Evolutionary conservation across 768 basidiomycete genomes (phyloP), one percentile per base, ranked within the genome.

Genomic region (Pulveroboletus frians): DNA sequence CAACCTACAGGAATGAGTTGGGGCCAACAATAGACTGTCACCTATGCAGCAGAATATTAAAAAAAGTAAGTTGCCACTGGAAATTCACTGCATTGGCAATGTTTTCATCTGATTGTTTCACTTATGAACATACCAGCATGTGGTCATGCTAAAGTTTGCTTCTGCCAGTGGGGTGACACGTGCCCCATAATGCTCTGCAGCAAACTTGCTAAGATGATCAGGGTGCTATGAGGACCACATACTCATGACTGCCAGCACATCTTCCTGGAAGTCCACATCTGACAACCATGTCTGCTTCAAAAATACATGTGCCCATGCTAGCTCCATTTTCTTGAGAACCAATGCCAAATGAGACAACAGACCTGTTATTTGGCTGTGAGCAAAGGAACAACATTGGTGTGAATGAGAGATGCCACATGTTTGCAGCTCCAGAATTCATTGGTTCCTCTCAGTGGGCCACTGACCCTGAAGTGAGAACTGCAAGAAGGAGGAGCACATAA

Each of bases 381-480:
- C 10, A 13, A 32, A 9, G 26, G 14, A 27, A 40, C 9, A 26
- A 20, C 23, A 21, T 3, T 30, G 3, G 9, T 0, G 9, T 0
- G 23, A 26, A 44, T 9, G 30, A 38, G 17, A 43, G 39, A 36
- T 10, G 5, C 62, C 79, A 43, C 55, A 88, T 88, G 83, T 59
- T 56, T 88, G 87, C 7, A 87, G 59, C 20, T 87, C 79, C 53
- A 83, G 65, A 29, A 88, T 76, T 31, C 71, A 79, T 32, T 84
- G 79, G 62, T 92, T 92, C 51, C 91, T 70, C 48, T 85, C 70
- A n/a, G 79, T 77, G 1, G 91, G 91, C 91, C 88, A 92, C 54
- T 75, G 71, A 1, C 90, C 91, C 44, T 80, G 68, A 20, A 92
- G 66, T 0, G 88, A 90, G 62, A 89, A 81, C 83, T 92, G 58